These are phyloP conservation scores for Lagenaria siceraria DNA, from an alignment of 306 rosid genomes.

Conservation along the genomic window DNA sequence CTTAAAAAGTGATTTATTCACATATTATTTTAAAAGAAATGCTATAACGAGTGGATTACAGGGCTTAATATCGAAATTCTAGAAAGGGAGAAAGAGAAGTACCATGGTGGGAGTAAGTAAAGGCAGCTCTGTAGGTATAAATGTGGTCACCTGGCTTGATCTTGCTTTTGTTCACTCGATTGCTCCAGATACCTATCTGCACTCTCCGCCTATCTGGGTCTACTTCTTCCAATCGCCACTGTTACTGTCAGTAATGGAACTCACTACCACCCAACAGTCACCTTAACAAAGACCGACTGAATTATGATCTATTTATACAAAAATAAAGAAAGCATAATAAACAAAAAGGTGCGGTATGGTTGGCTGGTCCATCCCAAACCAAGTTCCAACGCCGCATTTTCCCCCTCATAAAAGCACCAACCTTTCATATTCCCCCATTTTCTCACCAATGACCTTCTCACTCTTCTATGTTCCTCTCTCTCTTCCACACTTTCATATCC, in stretches of 20 bases:
- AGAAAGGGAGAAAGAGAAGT: not conserved
- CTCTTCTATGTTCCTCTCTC: not conserved
- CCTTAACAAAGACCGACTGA: not conserved
- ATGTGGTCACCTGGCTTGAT: slow-evolving; percentile 75
- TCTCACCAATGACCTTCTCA: not conserved
- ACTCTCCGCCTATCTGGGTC: not conserved
- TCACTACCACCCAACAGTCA: not conserved
- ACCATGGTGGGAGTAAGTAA: slow-evolving; percentile 83
- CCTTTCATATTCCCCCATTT: not conserved
- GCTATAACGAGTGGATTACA: slow-evolving; percentile 3
- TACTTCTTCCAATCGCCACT: not conserved
- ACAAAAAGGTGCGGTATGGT: not conserved
- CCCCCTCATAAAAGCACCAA: not conserved
- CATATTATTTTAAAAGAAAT: not conserved
- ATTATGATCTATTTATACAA: not conserved
- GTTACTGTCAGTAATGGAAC: not conserved
- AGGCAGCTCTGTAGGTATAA: slow-evolving; percentile 73
- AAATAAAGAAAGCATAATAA: not conserved
- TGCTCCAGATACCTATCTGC: slow-evolving; percentile 56
- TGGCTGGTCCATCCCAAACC: slow-evolving; percentile 4
- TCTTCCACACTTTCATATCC: not conserved
- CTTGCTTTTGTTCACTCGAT: slow-evolving; percentile 53
- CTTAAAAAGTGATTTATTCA: no score
- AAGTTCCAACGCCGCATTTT: not conserved
- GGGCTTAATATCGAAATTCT: not conserved